phyloP scores from a whole-genome alignment of 2,329 filamentous ascomycete genomes.

The Mollisia scopiformis region DNA sequence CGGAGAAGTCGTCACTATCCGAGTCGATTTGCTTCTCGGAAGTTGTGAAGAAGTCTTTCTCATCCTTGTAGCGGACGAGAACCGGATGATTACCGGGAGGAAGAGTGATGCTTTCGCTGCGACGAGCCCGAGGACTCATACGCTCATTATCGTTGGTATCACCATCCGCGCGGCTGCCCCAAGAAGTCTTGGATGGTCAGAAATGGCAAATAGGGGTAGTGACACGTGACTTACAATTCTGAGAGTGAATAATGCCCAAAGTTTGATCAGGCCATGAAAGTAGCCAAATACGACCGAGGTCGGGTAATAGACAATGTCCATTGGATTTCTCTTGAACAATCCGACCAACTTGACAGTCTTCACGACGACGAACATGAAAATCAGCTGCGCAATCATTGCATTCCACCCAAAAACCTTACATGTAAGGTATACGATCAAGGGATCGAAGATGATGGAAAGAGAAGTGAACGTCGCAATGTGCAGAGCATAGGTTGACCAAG shows the following conservation, averaged over 20 bases:
- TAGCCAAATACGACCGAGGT: constrained; percentile 91
- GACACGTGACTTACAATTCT: constrained; percentile 69
- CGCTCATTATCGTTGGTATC: constrained; percentile 80
- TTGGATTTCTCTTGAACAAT: constrained; percentile 82
- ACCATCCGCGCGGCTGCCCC: constrained; percentile 91
- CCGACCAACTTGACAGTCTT: constrained; percentile 91
- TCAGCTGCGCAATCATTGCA: constrained; percentile 65
- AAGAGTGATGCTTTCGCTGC: constrained; percentile 43
- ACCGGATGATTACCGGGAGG: constrained; percentile 45
- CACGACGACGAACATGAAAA: constrained; percentile 78
- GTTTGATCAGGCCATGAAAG: constrained; percentile 89
- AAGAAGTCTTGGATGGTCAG: constrained; percentile 71
- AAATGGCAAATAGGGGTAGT: constrained; percentile 7
- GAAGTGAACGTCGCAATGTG: constrained; percentile 92
- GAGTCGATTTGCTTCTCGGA: constrained; percentile 1
- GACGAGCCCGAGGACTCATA: constrained; percentile 37
- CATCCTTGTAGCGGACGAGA: constrained; percentile 49
- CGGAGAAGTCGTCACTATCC: constrained; percentile 13
- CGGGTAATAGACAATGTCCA: constrained; percentile 78
- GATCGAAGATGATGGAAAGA: constrained; percentile 79
- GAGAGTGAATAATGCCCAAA: constrained; percentile 82
- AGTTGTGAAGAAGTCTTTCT: constrained; percentile 28
- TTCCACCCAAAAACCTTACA: constrained; percentile 68
- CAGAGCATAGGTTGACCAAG: constrained; percentile 91
- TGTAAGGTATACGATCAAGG: constrained; percentile 69